phyloP scores from a whole-genome alignment of 352 stramenopile genomes.

The Phytopythium delawarense region DNA sequence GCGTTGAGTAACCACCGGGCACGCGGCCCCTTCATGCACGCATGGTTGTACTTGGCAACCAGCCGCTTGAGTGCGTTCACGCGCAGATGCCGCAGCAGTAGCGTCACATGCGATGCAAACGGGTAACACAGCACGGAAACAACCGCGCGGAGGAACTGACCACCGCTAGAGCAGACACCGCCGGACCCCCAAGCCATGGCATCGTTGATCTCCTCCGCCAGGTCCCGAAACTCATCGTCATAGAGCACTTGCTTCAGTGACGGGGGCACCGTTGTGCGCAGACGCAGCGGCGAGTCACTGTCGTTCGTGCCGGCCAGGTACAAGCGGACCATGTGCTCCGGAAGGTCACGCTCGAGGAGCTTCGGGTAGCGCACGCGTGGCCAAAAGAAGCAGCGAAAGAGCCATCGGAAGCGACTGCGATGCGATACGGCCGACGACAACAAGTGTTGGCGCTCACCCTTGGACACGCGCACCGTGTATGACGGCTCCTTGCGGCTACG shows the following conservation, averaged over 20 bases:
- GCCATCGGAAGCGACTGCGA: slow-evolving; percentile 43
- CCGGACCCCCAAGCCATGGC: slow-evolving; percentile 44
- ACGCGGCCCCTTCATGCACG: slow-evolving; percentile 74
- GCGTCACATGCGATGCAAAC: slow-evolving; percentile 55
- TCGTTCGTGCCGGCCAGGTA: slow-evolving; percentile 72
- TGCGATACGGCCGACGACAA: slow-evolving; percentile 56
- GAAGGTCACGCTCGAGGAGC: slow-evolving; percentile 71
- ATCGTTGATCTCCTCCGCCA: slow-evolving; percentile 66
- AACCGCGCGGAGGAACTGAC: slow-evolving; percentile 54
- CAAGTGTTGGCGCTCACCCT: slow-evolving; percentile 63
- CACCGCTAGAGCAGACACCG: slow-evolving; percentile 43
- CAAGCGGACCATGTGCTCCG: slow-evolving; percentile 75
- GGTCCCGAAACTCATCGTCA: slow-evolving; percentile 53
- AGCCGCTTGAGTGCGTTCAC: slow-evolving; percentile 77
- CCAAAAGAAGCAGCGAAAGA: slow-evolving; percentile 72
- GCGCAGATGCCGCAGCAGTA: slow-evolving; percentile 66
- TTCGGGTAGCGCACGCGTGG: slow-evolving; percentile 73
- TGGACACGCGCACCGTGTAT: slow-evolving; percentile 37
- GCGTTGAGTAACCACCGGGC: slow-evolving; percentile 67
- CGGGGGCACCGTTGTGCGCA: slow-evolving; percentile 53
- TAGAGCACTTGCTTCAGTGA: slow-evolving; percentile 65
- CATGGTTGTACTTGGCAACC: slow-evolving; percentile 75
- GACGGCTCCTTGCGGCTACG: slow-evolving; percentile 65
- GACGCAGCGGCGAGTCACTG: slow-evolving; percentile 46
- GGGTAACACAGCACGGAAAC: slow-evolving; percentile 68